phyloP scores from a whole-genome alignment of 2,329 filamentous ascomycete species.

The Trichoderma koningiopsis region DNA sequence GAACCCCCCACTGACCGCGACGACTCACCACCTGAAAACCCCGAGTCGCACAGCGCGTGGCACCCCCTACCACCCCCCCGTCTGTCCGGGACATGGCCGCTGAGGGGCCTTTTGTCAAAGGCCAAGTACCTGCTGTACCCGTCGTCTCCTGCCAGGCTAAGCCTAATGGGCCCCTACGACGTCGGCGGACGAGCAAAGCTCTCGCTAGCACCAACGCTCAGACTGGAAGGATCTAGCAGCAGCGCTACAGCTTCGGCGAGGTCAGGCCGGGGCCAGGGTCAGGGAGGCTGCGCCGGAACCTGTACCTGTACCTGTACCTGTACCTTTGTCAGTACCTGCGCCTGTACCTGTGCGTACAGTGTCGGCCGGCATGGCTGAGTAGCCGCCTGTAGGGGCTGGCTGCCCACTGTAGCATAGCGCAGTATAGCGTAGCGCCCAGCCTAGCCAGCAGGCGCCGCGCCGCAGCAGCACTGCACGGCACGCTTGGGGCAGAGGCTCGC shows the following conservation, averaged over 20 bases:
- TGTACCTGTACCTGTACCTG: neutral
- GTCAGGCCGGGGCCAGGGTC: slow-evolving; percentile 17
- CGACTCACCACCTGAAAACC: slow-evolving; percentile 5
- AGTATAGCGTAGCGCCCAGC: neutral
- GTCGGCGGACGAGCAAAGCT: slow-evolving; percentile 12
- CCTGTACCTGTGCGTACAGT: neutral
- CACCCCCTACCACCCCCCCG: slow-evolving; percentile 21
- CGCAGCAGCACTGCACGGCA: neutral
- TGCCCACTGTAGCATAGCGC: neutral
- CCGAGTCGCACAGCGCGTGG: slow-evolving; percentile 20
- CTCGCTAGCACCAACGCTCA: slow-evolving; percentile 11
- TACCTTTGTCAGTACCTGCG: neutral
- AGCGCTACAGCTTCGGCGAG: slow-evolving; percentile 18
- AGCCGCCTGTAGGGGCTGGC: neutral
- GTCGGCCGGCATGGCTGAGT: neutral
- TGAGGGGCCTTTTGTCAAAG: slow-evolving; percentile 15
- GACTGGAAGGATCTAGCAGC: slow-evolving; percentile 20
- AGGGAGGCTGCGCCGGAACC: neutral
- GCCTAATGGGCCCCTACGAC: slow-evolving; percentile 10
- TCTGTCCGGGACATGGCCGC: slow-evolving; percentile 20
- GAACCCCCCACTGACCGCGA: slow-evolving; percentile 1
- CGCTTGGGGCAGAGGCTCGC: neutral
- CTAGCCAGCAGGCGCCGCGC: neutral
- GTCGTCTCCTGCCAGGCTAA: slow-evolving; percentile 16
- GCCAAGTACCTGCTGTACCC: slow-evolving; percentile 10